Base-by-base conservation (phyloP, 352 stramenopile genomes). In the Pilasporangium apinafurcum region DNA sequence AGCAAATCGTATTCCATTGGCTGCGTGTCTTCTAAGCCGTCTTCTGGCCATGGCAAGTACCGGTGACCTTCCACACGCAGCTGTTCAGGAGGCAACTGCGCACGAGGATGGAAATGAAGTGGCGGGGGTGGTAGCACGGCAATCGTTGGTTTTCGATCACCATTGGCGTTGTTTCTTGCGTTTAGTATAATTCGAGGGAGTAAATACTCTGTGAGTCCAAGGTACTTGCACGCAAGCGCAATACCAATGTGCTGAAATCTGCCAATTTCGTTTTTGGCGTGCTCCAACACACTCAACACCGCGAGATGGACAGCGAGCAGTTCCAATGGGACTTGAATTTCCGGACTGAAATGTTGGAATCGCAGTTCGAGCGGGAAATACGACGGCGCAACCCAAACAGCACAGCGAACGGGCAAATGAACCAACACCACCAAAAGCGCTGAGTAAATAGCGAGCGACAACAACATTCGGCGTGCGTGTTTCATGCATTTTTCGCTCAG, bases 291-390 rank as follows among this genome's bases (percentile, higher is more conserved):
- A 12, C 78, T 89, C 13, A 99, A 62, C 36, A 98, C 96, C 5
- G 92, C 92, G 13, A 99, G 59, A 64, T 99, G 95, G 28, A 98
- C 95, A 16, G 96, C 67, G 8, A 98, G 65, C 7, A 99, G 67
- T 59, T 99, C 96, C n/a, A 97, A 33, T 9, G 95, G 95, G 25
- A 98, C 85, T 82, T 98, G 95, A 37, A 98, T 74, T 52, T 97
- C 87, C 6, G 91, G 72, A 46, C 86, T 92, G 26, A 96, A 66
- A 61, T 98, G 88, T 59, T 91, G 95, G 66, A 98, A 96, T 4
- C 80, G 82, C 34, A 97, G 66, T 4, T 55, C 64, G 30, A 93
- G 37, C 3, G 81, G 83, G 27, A 97, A 78, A 18, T 83, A 68
- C 32, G 67, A 70, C 20, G 65, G 60, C 3, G 59, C 57, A 2